These are phyloP conservation scores for Epichloe elymi DNA, from an alignment of 2,329 filamentous ascomycete species.

Conservation along the genomic window DNA sequence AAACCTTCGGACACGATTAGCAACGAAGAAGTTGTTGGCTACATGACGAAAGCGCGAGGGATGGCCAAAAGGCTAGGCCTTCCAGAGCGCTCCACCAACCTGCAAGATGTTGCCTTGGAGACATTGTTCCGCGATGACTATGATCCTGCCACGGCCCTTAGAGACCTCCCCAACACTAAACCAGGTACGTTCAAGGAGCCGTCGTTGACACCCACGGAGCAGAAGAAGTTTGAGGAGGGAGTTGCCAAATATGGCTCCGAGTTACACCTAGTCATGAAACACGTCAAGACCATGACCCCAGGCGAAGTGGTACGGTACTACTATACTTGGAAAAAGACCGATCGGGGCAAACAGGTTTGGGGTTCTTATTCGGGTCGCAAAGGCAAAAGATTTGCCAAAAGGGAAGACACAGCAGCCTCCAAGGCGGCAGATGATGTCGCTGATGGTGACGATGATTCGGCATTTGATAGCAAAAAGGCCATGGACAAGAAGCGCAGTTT, in stretches of 20 bases:
- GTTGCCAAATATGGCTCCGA: slow-evolving; percentile 87
- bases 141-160: slow-evolving; percentile 56
- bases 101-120: slow-evolving; percentile 70
- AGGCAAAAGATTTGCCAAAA: slow-evolving; percentile 75
- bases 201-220: slow-evolving; percentile 60
- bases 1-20: slow-evolving; percentile 38
- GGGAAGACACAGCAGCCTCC: slow-evolving; percentile 52
- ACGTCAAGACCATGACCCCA: slow-evolving; percentile 71
- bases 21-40: slow-evolving; percentile 56
- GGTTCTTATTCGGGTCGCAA: slow-evolving; percentile 77
- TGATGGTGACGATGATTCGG: slow-evolving; percentile 85
- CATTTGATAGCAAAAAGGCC: slow-evolving; percentile 88
- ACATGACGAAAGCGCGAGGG: slow-evolving; percentile 56
- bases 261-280: slow-evolving; percentile 65
- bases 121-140: slow-evolving; percentile 61
- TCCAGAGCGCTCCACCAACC: slow-evolving; percentile 66
- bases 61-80: slow-evolving; percentile 57
- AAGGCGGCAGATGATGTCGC: slow-evolving; percentile 88
- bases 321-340: slow-evolving; percentile 96
- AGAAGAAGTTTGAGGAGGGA: slow-evolving; percentile 85
- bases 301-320: slow-evolving; percentile 82
- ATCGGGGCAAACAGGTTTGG: slow-evolving; percentile 77
- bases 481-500: slow-evolving; percentile 67
- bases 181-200: slow-evolving; percentile 73
- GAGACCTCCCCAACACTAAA: slow-evolving; percentile 54